Evolutionary conservation across 148 eudicot genomes (phyloP).

Genomic region (Nepenthes mirabilis): DNA sequence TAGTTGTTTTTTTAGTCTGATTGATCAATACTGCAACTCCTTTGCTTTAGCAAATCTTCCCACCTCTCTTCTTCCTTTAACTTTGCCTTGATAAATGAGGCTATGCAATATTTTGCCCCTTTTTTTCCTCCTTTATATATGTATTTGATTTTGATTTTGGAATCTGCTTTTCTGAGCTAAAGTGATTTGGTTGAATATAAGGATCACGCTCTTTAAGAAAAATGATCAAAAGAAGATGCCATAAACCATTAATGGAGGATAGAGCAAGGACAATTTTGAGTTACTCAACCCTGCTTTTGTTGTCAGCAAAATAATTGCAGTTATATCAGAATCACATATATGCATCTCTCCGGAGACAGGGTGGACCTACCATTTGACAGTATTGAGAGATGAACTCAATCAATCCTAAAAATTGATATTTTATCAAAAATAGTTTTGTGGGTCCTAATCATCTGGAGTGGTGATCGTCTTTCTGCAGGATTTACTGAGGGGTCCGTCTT

Average conservation of each 20-base stretch:
- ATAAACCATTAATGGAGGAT: not conserved
- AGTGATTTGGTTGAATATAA: slow-evolving; percentile 12
- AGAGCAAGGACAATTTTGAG: too few relatives aligned
- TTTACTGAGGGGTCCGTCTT: too few relatives aligned
- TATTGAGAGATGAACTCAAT: too few relatives aligned
- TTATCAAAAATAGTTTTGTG: too few relatives aligned
- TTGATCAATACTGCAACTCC: slow-evolving; percentile 4
- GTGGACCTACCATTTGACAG: too few relatives aligned
- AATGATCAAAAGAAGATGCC: not conserved
- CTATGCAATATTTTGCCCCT: slow-evolving; percentile 11
- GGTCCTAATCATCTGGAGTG: too few relatives aligned
- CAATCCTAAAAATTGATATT: too few relatives aligned
- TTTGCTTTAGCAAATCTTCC: slow-evolving; percentile 2
- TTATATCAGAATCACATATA: too few relatives aligned
- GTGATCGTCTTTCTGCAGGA: too few relatives aligned
- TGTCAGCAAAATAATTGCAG: too few relatives aligned
- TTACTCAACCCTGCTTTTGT: too few relatives aligned
- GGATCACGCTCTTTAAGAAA: not conserved
- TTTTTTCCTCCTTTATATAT: slow-evolving; percentile 16
- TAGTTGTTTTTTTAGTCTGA: not conserved
- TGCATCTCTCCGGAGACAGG: too few relatives aligned
- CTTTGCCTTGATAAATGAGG: slow-evolving; percentile 15
- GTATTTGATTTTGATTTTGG: slow-evolving; percentile 23
- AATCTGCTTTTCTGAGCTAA: slow-evolving; percentile 35
- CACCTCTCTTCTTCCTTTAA: slow-evolving; percentile 12